phyloP scores from a whole-genome alignment of 176 grass and related monocot genomes.

The Oryza nivara region DNA sequence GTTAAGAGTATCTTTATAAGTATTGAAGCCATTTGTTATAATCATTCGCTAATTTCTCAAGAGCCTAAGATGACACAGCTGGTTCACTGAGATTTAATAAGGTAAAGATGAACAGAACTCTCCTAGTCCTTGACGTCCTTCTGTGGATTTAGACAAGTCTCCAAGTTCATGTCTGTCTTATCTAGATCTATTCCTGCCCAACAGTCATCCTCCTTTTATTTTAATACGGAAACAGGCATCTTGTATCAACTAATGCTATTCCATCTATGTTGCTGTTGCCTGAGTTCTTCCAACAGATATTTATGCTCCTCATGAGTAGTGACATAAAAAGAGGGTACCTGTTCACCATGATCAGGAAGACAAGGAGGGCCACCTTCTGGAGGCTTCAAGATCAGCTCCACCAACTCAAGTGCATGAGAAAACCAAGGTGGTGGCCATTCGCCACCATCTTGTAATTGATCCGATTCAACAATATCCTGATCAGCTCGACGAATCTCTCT shows the following conservation, averaged over 20 bases:
- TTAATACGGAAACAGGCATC: not conserved
- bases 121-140: not conserved
- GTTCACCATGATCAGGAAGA: conserved; percentile 75
- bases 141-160: not conserved
- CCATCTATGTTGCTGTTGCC: not conserved
- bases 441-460: conserved; percentile 23
- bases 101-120: not conserved
- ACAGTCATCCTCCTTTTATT: not conserved
- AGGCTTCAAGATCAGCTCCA: conserved; percentile 69
- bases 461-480: conserved; percentile 33
- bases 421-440: conserved; percentile 45
- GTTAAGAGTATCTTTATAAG: not conserved
- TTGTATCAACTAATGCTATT: not conserved
- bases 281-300: not conserved
- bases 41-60: not conserved
- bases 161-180: not conserved
- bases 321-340: conserved; percentile 53
- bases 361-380: conserved; percentile 77
- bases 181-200: not conserved
- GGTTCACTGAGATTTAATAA: not conserved
- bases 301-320: not conserved
- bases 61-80: not conserved
- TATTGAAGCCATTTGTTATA: not conserved
- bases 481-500: conserved; percentile 42
- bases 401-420: conserved; percentile 60